These are phyloP conservation scores for Sclerotinia trifoliorum DNA, from an alignment of 2,329 filamentous ascomycete genomes.

Conservation along the genomic window DNA sequence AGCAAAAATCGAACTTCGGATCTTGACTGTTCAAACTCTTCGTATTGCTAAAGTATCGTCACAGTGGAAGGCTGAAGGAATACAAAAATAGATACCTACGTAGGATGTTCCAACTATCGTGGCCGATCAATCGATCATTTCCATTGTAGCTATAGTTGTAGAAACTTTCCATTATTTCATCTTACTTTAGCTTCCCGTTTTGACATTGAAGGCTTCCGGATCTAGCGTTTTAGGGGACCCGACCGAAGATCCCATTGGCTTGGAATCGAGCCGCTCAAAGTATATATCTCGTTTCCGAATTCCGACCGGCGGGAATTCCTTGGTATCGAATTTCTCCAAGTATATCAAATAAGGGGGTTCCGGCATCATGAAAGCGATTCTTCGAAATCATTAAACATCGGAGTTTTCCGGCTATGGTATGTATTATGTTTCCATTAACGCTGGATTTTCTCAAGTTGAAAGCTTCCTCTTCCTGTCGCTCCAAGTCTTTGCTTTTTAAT, in stretches of 20 bases:
- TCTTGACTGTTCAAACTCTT: neutral
- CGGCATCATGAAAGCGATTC: neutral
- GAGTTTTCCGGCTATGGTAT: neutral
- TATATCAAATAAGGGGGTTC: neutral
- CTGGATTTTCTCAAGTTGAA: neutral
- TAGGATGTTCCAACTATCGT: no score
- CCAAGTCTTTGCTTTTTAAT: neutral
- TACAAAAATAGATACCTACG: neutral
- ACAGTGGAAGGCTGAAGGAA: neutral
- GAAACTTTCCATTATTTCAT: neutral
- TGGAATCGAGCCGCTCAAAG: neutral
- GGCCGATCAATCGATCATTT: neutral
- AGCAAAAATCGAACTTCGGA: neutral
- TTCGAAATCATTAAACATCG: neutral
- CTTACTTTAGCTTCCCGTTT: neutral
- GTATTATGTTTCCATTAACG: neutral
- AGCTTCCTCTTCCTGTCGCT: neutral
- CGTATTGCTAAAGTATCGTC: neutral
- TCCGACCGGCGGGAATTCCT: neutral
- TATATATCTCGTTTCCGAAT: neutral
- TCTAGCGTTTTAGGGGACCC: slow-evolving; percentile 3
- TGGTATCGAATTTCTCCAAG: neutral
- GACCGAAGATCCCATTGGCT: neutral
- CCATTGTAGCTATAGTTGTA: neutral
- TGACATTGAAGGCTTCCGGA: neutral